Base-by-base conservation (phyloP, 352 stramenopile genomes). In the Globisporangium parvum region DNA sequence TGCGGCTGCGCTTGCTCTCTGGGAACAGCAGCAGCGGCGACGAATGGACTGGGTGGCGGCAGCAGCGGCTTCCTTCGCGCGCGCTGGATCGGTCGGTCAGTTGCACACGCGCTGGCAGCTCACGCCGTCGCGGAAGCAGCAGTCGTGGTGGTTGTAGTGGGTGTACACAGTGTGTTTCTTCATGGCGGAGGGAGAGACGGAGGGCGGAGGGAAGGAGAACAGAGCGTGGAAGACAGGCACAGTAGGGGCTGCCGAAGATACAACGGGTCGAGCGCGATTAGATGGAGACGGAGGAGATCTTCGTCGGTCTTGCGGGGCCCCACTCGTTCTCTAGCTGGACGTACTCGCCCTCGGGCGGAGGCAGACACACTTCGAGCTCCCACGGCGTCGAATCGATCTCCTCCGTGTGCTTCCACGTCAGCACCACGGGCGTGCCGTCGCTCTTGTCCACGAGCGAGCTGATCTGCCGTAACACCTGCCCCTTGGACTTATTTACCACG, bases 401-500 rank as follows among this genome's bases (percentile, higher is more conserved):
- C 51, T 94, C 81, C 41, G 81, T 84, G 63, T 92, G 81, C 55
- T 91, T 91, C 69, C 81, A 94, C 31, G 84, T 91, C 21, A 94
- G 67, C 11, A 94, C 66, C 47, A 93, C 68, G 9, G 73, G 73
- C 42, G 71, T 64, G 37, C 77, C 73, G 50, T 88, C 79, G 57
- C 71, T 82, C 60, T 91, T 94, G 55, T 87, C 80, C 40, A 88
- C 62, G 54, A 88, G 65, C 55, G 79, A 73, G 62, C 83, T 78
- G 51, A 94, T 87, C 61, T 92, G 78, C 63, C 81, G 73, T 49
- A 94, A 66, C 53, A 94, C 80, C 55, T 94, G 84, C 15, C 81
- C 77, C 63, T 82, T 87, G 47, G 80, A 88, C 65, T 92, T 92
- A 70, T 94, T 94, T 57, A 91, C 80, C 15, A 94, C 80, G n/a